These are phyloP conservation scores for Fulvia fulva DNA, from an alignment of 2,329 filamentous ascomycete genomes.

Conservation along the genomic window DNA sequence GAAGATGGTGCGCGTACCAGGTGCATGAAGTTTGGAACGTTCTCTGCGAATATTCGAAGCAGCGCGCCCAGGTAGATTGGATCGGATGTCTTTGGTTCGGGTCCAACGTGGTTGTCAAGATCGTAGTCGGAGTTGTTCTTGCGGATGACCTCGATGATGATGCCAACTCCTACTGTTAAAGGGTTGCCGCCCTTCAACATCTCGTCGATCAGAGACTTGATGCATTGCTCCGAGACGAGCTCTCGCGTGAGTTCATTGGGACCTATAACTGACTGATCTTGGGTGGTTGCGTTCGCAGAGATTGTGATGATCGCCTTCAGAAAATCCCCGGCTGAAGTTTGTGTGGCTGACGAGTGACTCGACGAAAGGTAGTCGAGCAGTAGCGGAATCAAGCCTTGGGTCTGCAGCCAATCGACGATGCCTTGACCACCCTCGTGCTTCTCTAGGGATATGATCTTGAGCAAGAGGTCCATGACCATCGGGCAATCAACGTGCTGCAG, in stretches of 20 bases:
- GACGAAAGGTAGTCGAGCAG: constrained; percentile 83
- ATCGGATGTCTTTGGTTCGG: constrained; percentile 77
- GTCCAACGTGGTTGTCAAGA: constrained; percentile 78
- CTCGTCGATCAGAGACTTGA: constrained; percentile 77
- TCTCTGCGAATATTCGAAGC: constrained; percentile 80
- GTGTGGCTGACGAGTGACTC: constrained; percentile 80
- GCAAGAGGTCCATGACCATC: constrained; percentile 94
- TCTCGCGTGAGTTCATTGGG: constrained; percentile 95
- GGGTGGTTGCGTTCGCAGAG: constrained; percentile 94
- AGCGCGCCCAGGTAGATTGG: constrained; percentile 94
- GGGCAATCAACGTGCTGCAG: constrained; percentile 93
- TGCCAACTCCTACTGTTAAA: constrained; percentile 91
- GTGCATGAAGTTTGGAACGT: constrained; percentile 90
- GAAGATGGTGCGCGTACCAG: constrained; percentile 76
- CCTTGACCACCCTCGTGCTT: constrained; percentile 87
- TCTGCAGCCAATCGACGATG: constrained; percentile 94
- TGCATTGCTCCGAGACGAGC: constrained; percentile 79
- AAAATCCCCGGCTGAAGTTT: constrained; percentile 95
- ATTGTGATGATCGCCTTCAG: constrained; percentile 99
- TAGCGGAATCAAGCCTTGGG: constrained; percentile 79
- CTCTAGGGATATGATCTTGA: constrained; percentile 96
- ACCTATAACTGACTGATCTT: constrained; percentile 97
- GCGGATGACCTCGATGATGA: constrained; percentile 95
- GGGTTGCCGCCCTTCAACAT: constrained; percentile 95
- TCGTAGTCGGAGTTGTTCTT: constrained; percentile 99